Percentiles rank a stretch among this genome's conserved stretches.
Evolutionary conservation across 2,329 filamentous ascomycete species (phyloP).

Genomic region (Colletotrichum tropicicola): DNA sequence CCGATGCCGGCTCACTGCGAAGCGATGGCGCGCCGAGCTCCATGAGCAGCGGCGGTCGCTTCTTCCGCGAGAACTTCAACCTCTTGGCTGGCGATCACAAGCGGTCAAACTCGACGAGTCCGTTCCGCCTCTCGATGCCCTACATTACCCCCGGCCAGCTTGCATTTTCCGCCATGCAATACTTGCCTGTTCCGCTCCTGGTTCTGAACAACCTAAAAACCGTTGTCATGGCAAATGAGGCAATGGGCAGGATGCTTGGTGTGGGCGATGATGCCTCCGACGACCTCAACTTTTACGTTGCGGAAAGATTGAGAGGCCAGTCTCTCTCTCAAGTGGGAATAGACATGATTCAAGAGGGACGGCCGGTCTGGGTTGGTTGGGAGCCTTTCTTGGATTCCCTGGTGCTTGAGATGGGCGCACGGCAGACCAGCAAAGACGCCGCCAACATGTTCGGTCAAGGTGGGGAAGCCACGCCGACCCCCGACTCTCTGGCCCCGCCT

Average conservation of each 20-base stretch:
- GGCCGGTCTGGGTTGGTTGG: constrained; percentile 67
- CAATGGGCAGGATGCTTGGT: constrained; percentile 75
- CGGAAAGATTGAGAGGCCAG: constrained; percentile 71
- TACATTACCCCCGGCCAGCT: constrained; percentile 60
- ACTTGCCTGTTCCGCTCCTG: constrained; percentile 76
- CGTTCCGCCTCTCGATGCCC: constrained; percentile 52
- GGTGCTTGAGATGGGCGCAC: constrained; percentile 49
- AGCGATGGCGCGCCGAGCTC: constrained; percentile 13
- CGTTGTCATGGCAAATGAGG: constrained; percentile 77
- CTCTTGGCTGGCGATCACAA: constrained; percentile 32
- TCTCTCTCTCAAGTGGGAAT: constrained; percentile 76
- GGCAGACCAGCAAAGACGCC: constrained; percentile 29
- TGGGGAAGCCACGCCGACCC: constrained; percentile 49
- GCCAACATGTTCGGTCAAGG: constrained; percentile 23
- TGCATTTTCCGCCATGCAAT: constrained; percentile 76
- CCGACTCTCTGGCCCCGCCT: constrained; percentile 33
- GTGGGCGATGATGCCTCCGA: constrained; percentile 55
- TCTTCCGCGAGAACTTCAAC: constrained; percentile 42
- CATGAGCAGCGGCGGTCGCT: constrained; percentile 39
- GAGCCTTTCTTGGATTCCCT: constrained; percentile 66
- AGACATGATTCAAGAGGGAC: constrained; percentile 76
- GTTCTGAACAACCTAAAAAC: constrained; percentile 76
- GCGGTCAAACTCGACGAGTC: constrained; percentile 46
- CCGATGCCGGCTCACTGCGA: not conserved
- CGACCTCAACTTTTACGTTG: constrained; percentile 52